Base-by-base conservation (phyloP, 805 yeast species). In the Kodamaea nitidulidarum region DNA sequence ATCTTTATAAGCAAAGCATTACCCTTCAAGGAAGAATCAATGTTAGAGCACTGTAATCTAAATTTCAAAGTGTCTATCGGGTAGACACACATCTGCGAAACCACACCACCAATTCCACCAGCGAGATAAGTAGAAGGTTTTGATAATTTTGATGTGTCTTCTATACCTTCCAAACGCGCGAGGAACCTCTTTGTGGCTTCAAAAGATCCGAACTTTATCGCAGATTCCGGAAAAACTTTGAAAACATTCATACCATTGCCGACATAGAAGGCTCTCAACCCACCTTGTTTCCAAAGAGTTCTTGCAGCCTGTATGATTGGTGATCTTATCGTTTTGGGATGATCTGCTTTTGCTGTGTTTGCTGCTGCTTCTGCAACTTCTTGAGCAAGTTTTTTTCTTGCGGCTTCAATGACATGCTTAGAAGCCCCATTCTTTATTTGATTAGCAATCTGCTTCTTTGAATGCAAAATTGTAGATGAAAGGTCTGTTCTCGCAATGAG, bases 101-200 rank as follows among this genome's bases (percentile, higher is more conserved):
- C 78, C 41, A 93, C 95, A 56, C 98, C 98, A 30, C 97, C 98
- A 31, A 93, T 58, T 35, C 98, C 98, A 63, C 98, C 98, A 16
- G 96, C 88, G 22, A 87, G 59, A 56, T 88, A 93, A 0, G 96
- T 88, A 1, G 97, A 76, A 1, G 76, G 54, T 46, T 80, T 79
- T 0, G 95, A 84, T 39, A 91, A 63, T 32, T 85, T 76, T 1
- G 82, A 61, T 2, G 82, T 74, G 54, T 84, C 90, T 9, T 71
- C 71, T 5, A 79, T 80, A 10, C 95, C 95, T 61, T 88, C 96
- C 6, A 90, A 43, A 18, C 66, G 58, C 15, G 95, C 82, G 54
- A 93, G 67, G 20, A 82, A 54, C 41, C 84, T 70, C 54, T 93
- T 93, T 0, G 90, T 81, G 4, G 88, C 75, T 59, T 91, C 98